Evolutionary conservation across 306 rosid species (phyloP).

Genomic region (Prunus mira): DNA sequence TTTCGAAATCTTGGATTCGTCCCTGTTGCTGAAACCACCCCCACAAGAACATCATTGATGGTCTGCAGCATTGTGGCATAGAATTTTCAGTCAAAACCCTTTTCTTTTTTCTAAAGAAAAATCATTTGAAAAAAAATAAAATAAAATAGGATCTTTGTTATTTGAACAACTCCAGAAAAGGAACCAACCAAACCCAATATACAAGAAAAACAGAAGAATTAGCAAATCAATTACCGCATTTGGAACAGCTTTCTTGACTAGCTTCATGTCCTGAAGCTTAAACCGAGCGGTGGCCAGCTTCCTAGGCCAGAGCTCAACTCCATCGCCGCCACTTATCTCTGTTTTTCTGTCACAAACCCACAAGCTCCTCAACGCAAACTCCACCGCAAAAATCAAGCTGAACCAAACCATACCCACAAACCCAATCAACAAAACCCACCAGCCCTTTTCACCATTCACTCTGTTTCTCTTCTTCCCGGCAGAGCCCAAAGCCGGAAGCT

Average conservation of each 20-base stretch:
- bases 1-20: no score
- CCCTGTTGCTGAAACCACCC: constrained; percentile 43
- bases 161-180: no score
- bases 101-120: no score
- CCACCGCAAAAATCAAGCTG: constrained; percentile 40
- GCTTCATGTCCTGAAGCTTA: constrained; percentile 58
- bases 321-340: constrained; percentile 56
- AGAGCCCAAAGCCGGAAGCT: constrained; percentile 33
- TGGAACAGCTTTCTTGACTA: no score
- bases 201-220: no score
- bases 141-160: no score
- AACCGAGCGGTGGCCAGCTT: constrained; percentile 65
- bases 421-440: constrained; percentile 18
- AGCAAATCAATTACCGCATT: no score
- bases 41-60: constrained; percentile 74
- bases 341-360: constrained; percentile 63
- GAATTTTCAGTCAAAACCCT: not conserved
- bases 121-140: no score
- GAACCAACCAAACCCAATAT: no score
- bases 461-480: not conserved
- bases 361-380: constrained; percentile 39
- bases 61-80: constrained; percentile 67
- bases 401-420: constrained; percentile 32
- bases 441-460: not conserved
- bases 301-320: constrained; percentile 88